Percentiles rank a stretch among this genome's conserved stretches.
Conservation (phyloP, 192 early-diverging fungal genomes). For the Geosiphon pyriformis region DNA sequence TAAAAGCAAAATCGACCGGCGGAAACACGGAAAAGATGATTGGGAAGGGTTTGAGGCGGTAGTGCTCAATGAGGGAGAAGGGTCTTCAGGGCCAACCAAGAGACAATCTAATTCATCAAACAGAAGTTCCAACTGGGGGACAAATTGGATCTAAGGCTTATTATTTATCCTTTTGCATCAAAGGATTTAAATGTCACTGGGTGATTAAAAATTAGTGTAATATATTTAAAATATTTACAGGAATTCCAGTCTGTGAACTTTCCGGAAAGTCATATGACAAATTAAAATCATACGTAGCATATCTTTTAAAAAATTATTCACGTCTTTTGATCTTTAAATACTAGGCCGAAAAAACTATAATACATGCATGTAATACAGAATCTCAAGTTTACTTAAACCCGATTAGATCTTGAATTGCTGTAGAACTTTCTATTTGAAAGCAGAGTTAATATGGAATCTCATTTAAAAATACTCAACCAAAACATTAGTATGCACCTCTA, state of each 20-base stretch:
- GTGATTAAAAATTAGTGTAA: neutral
- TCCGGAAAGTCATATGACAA: too few species aligned
- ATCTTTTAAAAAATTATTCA: too few species aligned
- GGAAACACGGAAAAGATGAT: neutral
- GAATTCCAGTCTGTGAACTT: too few species aligned
- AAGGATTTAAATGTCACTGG: neutral
- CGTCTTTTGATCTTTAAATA: neutral
- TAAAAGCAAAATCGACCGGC: neutral
- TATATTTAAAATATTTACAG: neutral
- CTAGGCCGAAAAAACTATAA: neutral
- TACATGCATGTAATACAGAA: neutral
- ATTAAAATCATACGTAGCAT: too few species aligned
- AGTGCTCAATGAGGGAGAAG: neutral
- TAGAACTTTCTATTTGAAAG: neutral
- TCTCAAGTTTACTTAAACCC: neutral
- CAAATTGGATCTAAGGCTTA: neutral
- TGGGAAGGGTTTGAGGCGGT: constrained; percentile 10
- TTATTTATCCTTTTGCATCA: neutral
- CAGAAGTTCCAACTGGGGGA: neutral
- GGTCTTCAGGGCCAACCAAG: neutral
- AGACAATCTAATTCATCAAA: neutral
- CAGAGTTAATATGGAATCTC: neutral
- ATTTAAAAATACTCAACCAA: neutral
- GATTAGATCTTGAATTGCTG: neutral
- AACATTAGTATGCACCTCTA: neutral